Evolutionary conservation across 2,329 filamentous ascomycete genomes (phyloP).

Genomic region (Exophiala sp.): DNA sequence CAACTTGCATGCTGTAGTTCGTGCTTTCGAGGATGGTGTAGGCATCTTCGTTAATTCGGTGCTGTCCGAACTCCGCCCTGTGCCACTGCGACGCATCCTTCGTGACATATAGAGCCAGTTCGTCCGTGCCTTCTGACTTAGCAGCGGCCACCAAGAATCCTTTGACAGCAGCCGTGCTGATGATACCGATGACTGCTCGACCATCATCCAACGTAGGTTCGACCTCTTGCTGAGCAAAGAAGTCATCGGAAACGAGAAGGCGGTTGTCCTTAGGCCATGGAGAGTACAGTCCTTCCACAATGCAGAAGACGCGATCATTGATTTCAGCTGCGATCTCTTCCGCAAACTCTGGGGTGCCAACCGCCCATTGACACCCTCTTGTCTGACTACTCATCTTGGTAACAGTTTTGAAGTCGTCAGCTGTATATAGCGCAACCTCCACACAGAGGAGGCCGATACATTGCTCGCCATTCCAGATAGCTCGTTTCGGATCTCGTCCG

Average conservation of each 20-base stretch:
- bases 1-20: conserved; percentile 95
- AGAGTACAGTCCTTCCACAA: conserved; percentile 70
- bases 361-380: conserved; percentile 82
- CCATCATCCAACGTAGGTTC: conserved; percentile 75
- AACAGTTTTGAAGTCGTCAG: conserved; percentile 73
- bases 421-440: conserved; percentile 69
- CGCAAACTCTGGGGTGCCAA: conserved; percentile 66
- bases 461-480: conserved; percentile 75
- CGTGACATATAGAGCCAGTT: conserved; percentile 88
- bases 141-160: conserved; percentile 82
- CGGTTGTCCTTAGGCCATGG: conserved; percentile 70
- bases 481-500: conserved; percentile 74
- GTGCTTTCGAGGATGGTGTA: conserved; percentile 96
- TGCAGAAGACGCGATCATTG: conserved; percentile 71
- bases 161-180: conserved; percentile 79
- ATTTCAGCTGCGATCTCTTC: conserved; percentile 56
- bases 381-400: conserved; percentile 59
- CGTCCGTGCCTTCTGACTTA: conserved; percentile 73
- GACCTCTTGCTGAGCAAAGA: conserved; percentile 61
- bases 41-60: conserved; percentile 77
- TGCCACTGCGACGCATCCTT: conserved; percentile 85
- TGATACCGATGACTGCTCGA: conserved; percentile 72
- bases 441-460: conserved; percentile 62
- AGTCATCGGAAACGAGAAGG: conserved; percentile 77
- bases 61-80: conserved; percentile 80